Evolutionary conservation across 2,329 filamentous ascomycete species (phyloP), one percentile per base, ranked within the genome.

Genomic region (Colletotrichum caudatum): DNA sequence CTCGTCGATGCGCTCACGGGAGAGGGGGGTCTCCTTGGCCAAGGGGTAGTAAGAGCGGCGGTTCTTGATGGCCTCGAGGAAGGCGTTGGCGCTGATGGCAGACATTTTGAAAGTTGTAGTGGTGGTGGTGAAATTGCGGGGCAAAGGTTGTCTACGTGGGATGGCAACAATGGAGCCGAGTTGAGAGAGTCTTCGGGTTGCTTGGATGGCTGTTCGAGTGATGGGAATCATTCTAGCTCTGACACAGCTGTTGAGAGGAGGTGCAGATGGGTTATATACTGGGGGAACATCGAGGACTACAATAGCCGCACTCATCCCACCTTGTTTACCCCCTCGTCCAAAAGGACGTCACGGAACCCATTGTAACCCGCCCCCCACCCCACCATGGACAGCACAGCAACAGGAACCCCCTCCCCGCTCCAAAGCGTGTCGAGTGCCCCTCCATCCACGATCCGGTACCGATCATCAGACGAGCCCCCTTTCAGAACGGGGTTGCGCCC

Each of bases 11-110:
- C 88, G 85, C 66, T 83, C 81, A 75, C 86, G 85, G 76, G 85
- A 80, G 80, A 92, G 84, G 78, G 89, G 78, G 35, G 91, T 85
- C 73, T 88, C 82, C 83, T 92, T 91, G 85, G 85, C 88, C 69
- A 94, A 88, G 64, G 85, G 81, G 84, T 95, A 94, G 86, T 87
- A 83, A 79, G 89, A 88, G 82, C 93, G 92, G 80, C 93, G 92
- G 80, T 83, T 80, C 84, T 90, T 88, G 85, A 92, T 80, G 78
- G 90, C 87, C 73, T 91, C 85, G 80, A 94, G 81, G 84, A 94
- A 85, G 74, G 84, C 69, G 73, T 85, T 81, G 61, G 87, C 80
- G 74, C 82, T 81, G 76, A 82, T 62, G 78, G 60, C 70, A 48
- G 70, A 72, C 64, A 74, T 74, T 68, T 71, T 66, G 64, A 62